Evolutionary conservation across 2,329 filamentous ascomycete genomes (phyloP).

Genomic region (Nemania bipapillata): DNA sequence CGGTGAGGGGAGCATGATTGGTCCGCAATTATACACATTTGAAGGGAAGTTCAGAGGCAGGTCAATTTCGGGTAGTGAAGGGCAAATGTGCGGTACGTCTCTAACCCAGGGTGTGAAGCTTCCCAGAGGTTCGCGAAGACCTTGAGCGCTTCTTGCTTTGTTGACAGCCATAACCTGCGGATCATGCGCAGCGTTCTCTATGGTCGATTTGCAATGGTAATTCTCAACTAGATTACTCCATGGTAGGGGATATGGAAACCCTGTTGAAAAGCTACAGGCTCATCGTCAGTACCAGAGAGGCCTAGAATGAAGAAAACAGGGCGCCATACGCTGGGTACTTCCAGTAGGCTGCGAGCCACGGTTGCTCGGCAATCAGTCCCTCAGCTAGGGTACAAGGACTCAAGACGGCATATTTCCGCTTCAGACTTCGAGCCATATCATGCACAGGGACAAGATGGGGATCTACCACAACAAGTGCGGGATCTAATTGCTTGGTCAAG

Average conservation of each 20-base stretch:
- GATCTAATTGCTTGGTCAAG: constrained; percentile 9
- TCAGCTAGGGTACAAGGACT: constrained; percentile 20
- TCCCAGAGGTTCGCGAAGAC: constrained; percentile 1
- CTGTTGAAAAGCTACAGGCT: constrained; percentile 9
- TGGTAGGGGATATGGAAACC: constrained; percentile 19
- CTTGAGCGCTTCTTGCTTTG: constrained; percentile 11
- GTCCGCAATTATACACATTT: constrained; percentile 40
- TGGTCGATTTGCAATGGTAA: constrained; percentile 4
- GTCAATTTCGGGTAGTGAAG: no score
- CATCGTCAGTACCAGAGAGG: not conserved
- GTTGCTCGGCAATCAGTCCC: constrained; percentile 15
- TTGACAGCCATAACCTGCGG: constrained; percentile 19
- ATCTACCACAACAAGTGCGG: constrained; percentile 19
- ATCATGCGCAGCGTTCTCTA: constrained; percentile 3
- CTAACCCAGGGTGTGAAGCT: constrained; percentile 40
- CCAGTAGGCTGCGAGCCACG: constrained; percentile 21
- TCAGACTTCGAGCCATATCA: constrained; percentile 20
- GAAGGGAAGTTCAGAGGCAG: constrained; percentile 38
- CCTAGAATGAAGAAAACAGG: not conserved
- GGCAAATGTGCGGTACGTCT: no score
- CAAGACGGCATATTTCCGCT: constrained; percentile 17
- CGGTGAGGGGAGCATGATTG: constrained; percentile 38
- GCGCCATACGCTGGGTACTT: constrained; percentile 17
- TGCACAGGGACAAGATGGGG: constrained; percentile 18
- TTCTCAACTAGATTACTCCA: constrained; percentile 13